phyloP scores from a whole-genome alignment of 148 eudicot genomes.

The Persicaria maculosa region DNA sequence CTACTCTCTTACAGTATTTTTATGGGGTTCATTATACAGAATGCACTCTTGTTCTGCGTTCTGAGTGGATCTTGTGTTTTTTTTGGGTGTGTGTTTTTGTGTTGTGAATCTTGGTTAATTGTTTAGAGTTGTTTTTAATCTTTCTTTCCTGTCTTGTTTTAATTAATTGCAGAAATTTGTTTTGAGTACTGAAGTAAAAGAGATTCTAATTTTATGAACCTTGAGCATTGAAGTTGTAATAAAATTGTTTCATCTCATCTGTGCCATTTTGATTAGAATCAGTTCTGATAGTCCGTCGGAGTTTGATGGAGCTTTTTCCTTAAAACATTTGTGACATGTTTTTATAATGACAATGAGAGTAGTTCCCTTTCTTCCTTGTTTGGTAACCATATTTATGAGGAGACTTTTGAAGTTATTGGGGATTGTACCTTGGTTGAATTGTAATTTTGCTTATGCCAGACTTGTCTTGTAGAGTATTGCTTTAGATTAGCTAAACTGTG shows the following conservation, averaged over 20 bases:
- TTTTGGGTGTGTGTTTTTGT: not conserved
- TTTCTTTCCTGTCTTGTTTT: not conserved
- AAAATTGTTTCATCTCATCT: not conserved
- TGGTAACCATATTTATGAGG: not conserved
- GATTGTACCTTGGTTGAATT: not conserved
- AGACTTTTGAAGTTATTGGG: not conserved
- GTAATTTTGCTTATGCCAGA: not conserved
- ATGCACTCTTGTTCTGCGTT: not conserved
- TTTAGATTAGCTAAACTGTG: not conserved
- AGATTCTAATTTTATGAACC: not conserved
- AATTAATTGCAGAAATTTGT: not conserved
- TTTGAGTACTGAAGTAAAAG: not conserved
- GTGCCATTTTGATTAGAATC: not conserved
- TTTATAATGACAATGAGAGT: not conserved
- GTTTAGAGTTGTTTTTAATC: not conserved
- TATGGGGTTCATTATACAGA: not conserved
- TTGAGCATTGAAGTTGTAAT: conserved; percentile 3
- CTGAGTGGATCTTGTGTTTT: not conserved
- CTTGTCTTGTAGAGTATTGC: conserved; percentile 1
- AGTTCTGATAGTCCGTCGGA: not conserved
- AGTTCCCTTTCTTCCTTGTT: not conserved
- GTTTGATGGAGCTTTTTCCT: not conserved
- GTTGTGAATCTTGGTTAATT: not conserved
- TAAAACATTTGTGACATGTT: not conserved
- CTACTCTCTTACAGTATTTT: not conserved